Percentiles rank a stretch among this genome's conserved stretches.
Evolutionary conservation across 192 early-diverging fungal species (phyloP).

Genomic region (Mortierella alpina): DNA sequence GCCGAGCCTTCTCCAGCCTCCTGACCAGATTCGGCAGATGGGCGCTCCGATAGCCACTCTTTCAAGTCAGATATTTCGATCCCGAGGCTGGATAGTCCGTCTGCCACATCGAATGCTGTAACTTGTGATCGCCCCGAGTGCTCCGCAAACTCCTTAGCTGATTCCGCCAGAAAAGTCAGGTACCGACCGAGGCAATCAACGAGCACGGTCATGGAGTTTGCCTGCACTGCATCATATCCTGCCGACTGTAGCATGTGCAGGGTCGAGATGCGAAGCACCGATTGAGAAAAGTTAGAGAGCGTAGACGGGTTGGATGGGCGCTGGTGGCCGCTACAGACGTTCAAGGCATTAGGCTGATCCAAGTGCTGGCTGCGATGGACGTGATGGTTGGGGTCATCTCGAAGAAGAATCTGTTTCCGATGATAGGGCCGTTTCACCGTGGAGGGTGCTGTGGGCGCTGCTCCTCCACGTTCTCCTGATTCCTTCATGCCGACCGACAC

Average conservation of each 20-base stretch:
- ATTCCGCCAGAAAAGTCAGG: slow-evolving; percentile 57
- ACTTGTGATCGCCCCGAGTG: slow-evolving; percentile 57
- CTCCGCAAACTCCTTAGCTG: slow-evolving; percentile 59
- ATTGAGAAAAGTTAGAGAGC: slow-evolving; percentile 59
- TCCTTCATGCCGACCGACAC: slow-evolving; percentile 12
- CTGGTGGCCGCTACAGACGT: slow-evolving; percentile 25
- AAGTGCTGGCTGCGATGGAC: slow-evolving; percentile 2
- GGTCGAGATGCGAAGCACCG: slow-evolving; percentile 58
- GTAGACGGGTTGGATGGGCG: slow-evolving; percentile 31
- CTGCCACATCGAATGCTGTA: slow-evolving; percentile 56
- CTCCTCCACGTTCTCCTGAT: slow-evolving; percentile 20
- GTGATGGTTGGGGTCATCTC: slow-evolving; percentile 14
- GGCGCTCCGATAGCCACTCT: slow-evolving; percentile 48
- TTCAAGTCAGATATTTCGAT: slow-evolving; percentile 54
- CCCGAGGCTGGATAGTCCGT: slow-evolving; percentile 56
- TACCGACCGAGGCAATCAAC: slow-evolving; percentile 65
- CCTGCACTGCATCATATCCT: slow-evolving; percentile 64
- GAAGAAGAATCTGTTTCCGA: slow-evolving; percentile 19
- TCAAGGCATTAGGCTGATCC: slow-evolving; percentile 20
- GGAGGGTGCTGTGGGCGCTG: neutral
- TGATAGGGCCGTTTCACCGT: slow-evolving; percentile 30
- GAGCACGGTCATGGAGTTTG: slow-evolving; percentile 54
- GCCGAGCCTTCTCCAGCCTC: neutral
- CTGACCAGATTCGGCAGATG: too few species aligned
- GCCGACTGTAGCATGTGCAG: slow-evolving; percentile 64